A percentile compares a stretch with the other conserved stretches of the same genome.
These are phyloP conservation scores for Arthrobotrys pseudoclavata DNA, from an alignment of 2,329 filamentous ascomycete genomes.

Conservation along the genomic window DNA sequence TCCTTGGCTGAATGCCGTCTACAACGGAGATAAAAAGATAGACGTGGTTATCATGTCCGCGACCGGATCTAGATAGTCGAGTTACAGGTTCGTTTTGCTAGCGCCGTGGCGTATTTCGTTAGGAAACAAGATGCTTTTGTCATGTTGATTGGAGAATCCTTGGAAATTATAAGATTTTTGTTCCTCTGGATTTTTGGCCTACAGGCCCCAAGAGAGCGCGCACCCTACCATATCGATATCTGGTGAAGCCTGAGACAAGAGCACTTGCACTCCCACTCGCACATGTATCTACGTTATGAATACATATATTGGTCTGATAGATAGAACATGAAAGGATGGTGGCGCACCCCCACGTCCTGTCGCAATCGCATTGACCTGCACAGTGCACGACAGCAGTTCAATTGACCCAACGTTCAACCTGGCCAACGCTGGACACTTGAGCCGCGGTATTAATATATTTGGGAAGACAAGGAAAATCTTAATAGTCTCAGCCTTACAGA, in stretches of 20 bases:
- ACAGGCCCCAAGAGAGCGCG: background rate
- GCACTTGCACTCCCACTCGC: background rate
- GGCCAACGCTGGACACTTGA: background rate
- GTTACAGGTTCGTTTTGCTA: background rate
- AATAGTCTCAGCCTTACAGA: constrained; percentile 10
- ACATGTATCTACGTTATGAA: background rate
- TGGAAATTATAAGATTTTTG: background rate
- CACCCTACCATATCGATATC: background rate
- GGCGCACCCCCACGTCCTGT: constrained; percentile 7
- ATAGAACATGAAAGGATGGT: background rate
- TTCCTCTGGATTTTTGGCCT: background rate
- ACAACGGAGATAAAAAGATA: background rate
- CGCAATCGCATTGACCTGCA: background rate
- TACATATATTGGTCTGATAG: background rate
- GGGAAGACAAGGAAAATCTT: background rate
- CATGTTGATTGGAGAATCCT: background rate
- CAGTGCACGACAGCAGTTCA: background rate
- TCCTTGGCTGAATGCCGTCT: constrained; percentile 3
- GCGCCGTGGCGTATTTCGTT: background rate
- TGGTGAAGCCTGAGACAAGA: background rate
- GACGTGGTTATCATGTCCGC: background rate
- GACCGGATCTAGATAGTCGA: background rate
- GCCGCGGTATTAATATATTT: background rate
- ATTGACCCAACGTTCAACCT: background rate
- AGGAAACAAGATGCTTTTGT: background rate